A percentile compares a stretch with the other conserved stretches of the same genome.
Conservation (phyloP, 2,329 filamentous ascomycete genomes). For the Cercospora sp. region DNA sequence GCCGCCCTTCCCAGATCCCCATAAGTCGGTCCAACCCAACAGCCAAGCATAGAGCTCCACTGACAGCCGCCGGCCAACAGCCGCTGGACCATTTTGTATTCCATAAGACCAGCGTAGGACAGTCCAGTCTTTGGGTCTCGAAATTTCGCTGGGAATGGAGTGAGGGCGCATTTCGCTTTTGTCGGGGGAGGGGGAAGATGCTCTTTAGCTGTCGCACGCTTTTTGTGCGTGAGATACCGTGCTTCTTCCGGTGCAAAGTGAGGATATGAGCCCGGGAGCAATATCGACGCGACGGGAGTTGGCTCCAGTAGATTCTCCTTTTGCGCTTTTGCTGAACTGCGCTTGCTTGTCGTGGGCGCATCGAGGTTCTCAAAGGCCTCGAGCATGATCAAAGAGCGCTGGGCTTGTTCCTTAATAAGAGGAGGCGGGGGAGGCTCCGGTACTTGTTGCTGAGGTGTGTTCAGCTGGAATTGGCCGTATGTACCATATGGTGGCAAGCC, state of each 20-base stretch:
- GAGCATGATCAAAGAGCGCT: constrained; percentile 38
- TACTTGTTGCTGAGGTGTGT: constrained; percentile 27
- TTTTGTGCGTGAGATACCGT: constrained; percentile 52
- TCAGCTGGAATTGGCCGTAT: constrained; percentile 20
- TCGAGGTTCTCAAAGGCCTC: constrained; percentile 39
- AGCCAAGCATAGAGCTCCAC: constrained; percentile 79
- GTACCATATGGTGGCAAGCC: constrained; percentile 25
- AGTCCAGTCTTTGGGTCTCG: constrained; percentile 82
- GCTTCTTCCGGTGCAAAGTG: constrained; percentile 54
- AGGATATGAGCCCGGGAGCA: constrained; percentile 49
- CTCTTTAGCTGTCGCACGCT: constrained; percentile 43
- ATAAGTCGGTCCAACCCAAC: constrained; percentile 67
- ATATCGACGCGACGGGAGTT: constrained; percentile 58
- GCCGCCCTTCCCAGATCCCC: constrained; percentile 56
- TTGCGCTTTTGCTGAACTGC: constrained; percentile 21
- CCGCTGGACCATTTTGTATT: constrained; percentile 78
- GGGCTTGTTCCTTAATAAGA: constrained; percentile 38
- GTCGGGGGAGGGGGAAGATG: constrained; percentile 35
- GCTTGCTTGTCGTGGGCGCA: constrained; percentile 26
- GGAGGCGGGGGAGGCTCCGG: constrained; percentile 28
- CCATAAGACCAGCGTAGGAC: constrained; percentile 74
- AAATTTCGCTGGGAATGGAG: constrained; percentile 68
- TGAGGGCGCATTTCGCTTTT: constrained; percentile 70
- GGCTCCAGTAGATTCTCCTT: constrained; percentile 46
- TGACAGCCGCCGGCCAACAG: constrained; percentile 71